Evolutionary conservation across 2,329 filamentous ascomycete genomes (phyloP), one percentile per base, ranked within the genome.

Genomic region (Colletotrichum aenigma): DNA sequence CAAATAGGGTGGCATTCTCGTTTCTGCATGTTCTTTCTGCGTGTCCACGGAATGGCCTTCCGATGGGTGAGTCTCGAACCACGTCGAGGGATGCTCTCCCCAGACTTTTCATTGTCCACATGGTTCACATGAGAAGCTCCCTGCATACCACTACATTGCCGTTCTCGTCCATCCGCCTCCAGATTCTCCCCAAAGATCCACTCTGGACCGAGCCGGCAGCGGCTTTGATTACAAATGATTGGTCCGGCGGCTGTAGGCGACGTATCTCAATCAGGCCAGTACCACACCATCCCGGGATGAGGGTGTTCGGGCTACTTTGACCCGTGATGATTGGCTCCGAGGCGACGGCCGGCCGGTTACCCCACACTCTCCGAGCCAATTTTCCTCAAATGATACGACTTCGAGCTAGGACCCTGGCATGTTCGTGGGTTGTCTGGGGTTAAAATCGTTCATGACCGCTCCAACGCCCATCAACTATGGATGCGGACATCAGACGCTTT

Each of bases 201-300:
- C 48, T 16, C 48, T 26, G 55, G 36, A 26, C 77, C 6, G 78
- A 84, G 12, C 82, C 66, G 32, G 38, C 72, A 67, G 69, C 72
- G 72, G 68, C 68, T 75, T 67, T 75, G 72, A 21, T 18, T 12
- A 10, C 21, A 7, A 4, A 28, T 67, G 68, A 64, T 75, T 75
- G 72, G 72, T 30, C 26, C 15, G 36, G 38, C 72, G 69, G 71
- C 61, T 74, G 67, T 55, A 66, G 16, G 13, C 16, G 13, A 18
- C 60, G 67, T 61, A 61, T 36, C 62, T 28, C 48, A 38, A 32
- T 66, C 71, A 66, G 71, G 38, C 60, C 60, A 71, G 60, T 36
- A 64, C 26, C 64, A 52, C 55, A 61, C 26, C 66, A 52, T 26
- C 5, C 66, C 52, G 66, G 36, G 26, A 61, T 71, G 66, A 70